phyloP scores from a whole-genome alignment of 139 green algal genomes.

The Nannochloris sp. region DNA sequence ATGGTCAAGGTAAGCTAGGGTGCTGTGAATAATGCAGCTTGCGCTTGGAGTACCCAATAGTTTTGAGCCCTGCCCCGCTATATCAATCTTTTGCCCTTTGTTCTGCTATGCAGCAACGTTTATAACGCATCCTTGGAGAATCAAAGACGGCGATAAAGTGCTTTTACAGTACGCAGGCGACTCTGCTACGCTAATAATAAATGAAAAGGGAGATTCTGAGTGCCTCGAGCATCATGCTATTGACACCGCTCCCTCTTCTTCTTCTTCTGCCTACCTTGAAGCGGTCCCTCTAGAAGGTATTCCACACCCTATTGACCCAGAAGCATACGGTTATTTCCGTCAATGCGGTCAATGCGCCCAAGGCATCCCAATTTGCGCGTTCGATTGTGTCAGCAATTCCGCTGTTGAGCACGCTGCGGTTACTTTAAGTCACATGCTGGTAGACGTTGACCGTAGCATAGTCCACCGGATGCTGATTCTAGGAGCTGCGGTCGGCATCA shows the following conservation, averaged over 20 bases:
- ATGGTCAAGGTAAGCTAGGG: slow-evolving; percentile 17
- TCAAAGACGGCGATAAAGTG: slow-evolving; percentile 6
- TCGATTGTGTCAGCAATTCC: neutral
- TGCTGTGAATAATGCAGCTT: too few species aligned
- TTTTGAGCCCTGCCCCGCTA: too few species aligned
- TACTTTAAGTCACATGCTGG: too few species aligned
- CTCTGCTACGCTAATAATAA: slow-evolving; percentile 27
- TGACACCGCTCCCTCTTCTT: neutral
- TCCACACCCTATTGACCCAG: neutral
- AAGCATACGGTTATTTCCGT: slow-evolving; percentile 39
- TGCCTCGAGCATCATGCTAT: neutral
- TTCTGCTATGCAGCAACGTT: slow-evolving; percentile 38
- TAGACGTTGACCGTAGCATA: neutral
- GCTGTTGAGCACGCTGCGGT: too few species aligned
- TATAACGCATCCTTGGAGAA: slow-evolving; percentile 35
- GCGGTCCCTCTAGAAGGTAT: neutral
- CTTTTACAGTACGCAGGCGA: slow-evolving; percentile 14
- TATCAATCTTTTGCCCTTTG: too few species aligned
- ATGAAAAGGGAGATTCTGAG: neutral
- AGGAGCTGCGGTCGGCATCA: slow-evolving; percentile 57
- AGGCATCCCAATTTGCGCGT: slow-evolving; percentile 38
- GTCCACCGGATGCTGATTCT: neutral
- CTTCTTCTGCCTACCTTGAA: too few species aligned
- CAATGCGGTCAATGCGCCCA: slow-evolving; percentile 8
- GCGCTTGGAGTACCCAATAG: too few species aligned